Evolutionary conservation across 116 monocot species (phyloP), one percentile per base, ranked within the genome.

Genomic region (Zostera marina): DNA sequence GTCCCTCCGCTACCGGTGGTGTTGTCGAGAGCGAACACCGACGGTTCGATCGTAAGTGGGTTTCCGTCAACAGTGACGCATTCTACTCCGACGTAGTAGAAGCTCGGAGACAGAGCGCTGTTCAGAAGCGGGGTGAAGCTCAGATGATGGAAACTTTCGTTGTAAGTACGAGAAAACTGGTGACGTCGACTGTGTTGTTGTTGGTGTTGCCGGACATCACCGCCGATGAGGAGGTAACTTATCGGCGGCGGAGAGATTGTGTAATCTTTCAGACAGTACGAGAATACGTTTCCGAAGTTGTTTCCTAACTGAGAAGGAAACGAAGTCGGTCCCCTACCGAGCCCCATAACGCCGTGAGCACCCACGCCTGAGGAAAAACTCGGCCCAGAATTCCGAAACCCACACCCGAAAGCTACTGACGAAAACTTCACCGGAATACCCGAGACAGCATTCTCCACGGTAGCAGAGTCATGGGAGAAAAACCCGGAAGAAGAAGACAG

Each of bases 201-300:
- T 32, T 32, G 32, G 32, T 32, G 32, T 1, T 32, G 32, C 32
- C 32, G 32, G 32, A 32, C 32, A 24, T 52, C 10, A 46, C 56
- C 49, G 43, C 75, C 72, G 79, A 79, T 43, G 51, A 70, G 56
- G 42, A 68, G 74, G 64, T 41, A 62, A 64, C 71, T 74, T 15
- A 63, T 71, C 49, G 71, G 69, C 5, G 63, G 61, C 3, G 73
- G 73, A 43, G 78, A 41, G 66, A 68, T 53, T n/a, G 67, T 67
- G 68, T 79, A 76, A 67, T 81, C 76, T 39, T 47, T 25, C 48
- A 76, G 73, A 73, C 81, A 81, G 64, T 76, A 76, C 54, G 76
- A 81, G 70, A 76, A 76, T 20, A 13, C 10, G 70, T 60, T 41
- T 49, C 73, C 70, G 63, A 63, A 66, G 40, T 7, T 26, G 21